phyloP scores from a whole-genome alignment of 768 basidiomycete genomes.

The Clitopilus hobsonii region DNA sequence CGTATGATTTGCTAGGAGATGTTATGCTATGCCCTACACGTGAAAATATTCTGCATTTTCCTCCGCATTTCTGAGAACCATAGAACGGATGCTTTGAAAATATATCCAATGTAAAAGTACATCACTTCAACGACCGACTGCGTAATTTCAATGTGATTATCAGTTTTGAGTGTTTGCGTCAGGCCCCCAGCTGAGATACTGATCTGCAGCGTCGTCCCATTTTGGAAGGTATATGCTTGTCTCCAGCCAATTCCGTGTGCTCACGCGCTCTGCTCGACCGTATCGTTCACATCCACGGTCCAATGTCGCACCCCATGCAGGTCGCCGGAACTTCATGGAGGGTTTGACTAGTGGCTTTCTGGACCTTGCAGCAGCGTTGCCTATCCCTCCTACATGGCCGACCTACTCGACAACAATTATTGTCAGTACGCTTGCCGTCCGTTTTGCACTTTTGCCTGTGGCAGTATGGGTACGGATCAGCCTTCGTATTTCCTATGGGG shows the following conservation, averaged over 20 bases:
- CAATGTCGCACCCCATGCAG: slow-evolving; percentile 5
- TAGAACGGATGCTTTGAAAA: slow-evolving; percentile 21
- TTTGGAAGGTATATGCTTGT: slow-evolving; percentile 22
- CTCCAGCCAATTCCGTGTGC: slow-evolving; percentile 24
- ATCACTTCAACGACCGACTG: background rate
- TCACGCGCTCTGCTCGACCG: slow-evolving; percentile 13
- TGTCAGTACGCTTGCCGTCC: slow-evolving; percentile 54
- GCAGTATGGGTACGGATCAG: slow-evolving; percentile 65
- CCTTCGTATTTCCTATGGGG: background rate
- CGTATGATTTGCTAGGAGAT: slow-evolving; percentile 13
- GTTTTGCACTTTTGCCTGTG: slow-evolving; percentile 62
- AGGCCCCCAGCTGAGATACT: too few species aligned
- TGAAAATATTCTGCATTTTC: slow-evolving; percentile 14
- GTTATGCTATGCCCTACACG: slow-evolving; percentile 31
- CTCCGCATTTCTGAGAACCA: slow-evolving; percentile 22
- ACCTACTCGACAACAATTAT: slow-evolving; percentile 76
- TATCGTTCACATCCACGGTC: slow-evolving; percentile 8
- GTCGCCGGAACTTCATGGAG: slow-evolving; percentile 33
- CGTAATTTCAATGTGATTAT: too few species aligned
- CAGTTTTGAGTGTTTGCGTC: too few species aligned
- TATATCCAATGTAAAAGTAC: slow-evolving; percentile 13
- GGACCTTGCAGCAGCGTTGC: slow-evolving; percentile 73
- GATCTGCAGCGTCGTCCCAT: slow-evolving; percentile 6
- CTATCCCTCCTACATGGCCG: slow-evolving; percentile 62
- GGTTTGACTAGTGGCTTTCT: slow-evolving; percentile 61